phyloP scores from a whole-genome alignment of 2,329 filamentous ascomycete genomes.

The Alternaria sp. region DNA sequence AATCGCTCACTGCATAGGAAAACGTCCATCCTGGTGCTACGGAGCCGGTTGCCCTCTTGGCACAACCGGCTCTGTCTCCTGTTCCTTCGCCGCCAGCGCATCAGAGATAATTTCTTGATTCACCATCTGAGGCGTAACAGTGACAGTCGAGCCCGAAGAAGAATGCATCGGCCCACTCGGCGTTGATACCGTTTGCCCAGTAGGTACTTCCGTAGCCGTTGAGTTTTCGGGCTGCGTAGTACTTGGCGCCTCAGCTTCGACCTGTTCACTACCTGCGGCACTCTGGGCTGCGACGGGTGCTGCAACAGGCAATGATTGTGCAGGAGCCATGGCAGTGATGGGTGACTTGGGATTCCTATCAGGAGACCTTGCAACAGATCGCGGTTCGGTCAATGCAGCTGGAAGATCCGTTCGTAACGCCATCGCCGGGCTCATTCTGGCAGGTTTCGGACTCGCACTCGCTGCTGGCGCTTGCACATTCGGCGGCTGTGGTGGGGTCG shows the following conservation, averaged over 20 bases:
- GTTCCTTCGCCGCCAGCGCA: background rate
- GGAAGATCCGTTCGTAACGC: slow-evolving; percentile 16
- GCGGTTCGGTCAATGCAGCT: slow-evolving; percentile 22
- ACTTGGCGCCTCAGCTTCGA: background rate
- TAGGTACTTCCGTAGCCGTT: background rate
- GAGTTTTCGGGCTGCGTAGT: background rate
- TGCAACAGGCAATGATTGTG: slow-evolving; percentile 2
- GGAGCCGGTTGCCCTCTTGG: background rate
- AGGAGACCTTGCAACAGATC: slow-evolving; percentile 21
- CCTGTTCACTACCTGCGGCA: background rate
- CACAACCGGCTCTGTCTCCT: background rate
- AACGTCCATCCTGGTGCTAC: background rate
- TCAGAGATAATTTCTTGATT: background rate
- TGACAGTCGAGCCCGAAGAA: slow-evolving; percentile 13
- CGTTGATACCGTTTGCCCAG: background rate
- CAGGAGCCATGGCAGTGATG: slow-evolving; percentile 1
- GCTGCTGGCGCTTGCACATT: background rate
- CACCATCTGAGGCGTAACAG: slow-evolving; percentile 15
- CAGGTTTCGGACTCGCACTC: background rate
- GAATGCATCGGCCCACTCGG: slow-evolving; percentile 14
- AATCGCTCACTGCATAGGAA: background rate
- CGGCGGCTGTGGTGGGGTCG: slow-evolving; percentile 5
- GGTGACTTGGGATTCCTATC: slow-evolving; percentile 12
- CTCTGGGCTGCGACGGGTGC: background rate
- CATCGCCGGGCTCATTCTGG: slow-evolving; percentile 3